phyloP scores from a whole-genome alignment of 805 yeast genomes.

The Candida sphagnicola region DNA sequence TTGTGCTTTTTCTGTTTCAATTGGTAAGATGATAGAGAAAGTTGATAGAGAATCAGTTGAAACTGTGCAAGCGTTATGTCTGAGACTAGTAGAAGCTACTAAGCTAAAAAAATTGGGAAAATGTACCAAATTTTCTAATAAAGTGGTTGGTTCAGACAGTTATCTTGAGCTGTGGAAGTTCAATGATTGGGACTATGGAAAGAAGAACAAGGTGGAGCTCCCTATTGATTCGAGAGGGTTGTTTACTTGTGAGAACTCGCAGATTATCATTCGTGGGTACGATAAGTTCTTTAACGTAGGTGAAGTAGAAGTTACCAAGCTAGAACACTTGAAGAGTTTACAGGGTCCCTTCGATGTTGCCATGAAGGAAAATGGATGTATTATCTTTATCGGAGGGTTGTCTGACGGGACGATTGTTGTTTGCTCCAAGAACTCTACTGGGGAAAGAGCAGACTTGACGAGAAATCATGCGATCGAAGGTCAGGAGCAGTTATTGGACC shows the following conservation, averaged over 20 bases:
- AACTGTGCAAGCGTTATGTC: conserved; percentile 16
- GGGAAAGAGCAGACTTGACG: conserved; percentile 48
- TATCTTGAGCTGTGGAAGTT: conserved; percentile 63
- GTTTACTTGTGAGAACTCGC: conserved; percentile 47
- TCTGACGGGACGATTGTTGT: conserved; percentile 75
- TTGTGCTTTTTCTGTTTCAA: neutral
- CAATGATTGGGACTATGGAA: conserved; percentile 84
- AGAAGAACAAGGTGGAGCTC: conserved; percentile 40
- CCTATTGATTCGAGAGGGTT: conserved; percentile 84
- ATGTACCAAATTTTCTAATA: conserved; percentile 13
- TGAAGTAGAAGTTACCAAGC: conserved; percentile 56
- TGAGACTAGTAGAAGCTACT: conserved; percentile 15
- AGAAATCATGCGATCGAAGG: conserved; percentile 79
- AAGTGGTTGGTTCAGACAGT: conserved; percentile 5
- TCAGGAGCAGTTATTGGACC: conserved; percentile 50
- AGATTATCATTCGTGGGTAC: conserved; percentile 79
- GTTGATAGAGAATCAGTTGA: conserved; percentile 9
- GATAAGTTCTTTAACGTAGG: conserved; percentile 87
- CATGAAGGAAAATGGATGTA: conserved; percentile 91
- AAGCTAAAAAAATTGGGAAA: conserved; percentile 18
- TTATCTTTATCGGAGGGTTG: conserved; percentile 75
- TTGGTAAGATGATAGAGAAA: neutral
- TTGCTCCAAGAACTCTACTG: conserved; percentile 90
- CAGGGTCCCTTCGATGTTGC: conserved; percentile 86
- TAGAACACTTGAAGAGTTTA: conserved; percentile 35